Conservation (phyloP, 352 stramenopile species). For the Thalassiosira hispida region DNA sequence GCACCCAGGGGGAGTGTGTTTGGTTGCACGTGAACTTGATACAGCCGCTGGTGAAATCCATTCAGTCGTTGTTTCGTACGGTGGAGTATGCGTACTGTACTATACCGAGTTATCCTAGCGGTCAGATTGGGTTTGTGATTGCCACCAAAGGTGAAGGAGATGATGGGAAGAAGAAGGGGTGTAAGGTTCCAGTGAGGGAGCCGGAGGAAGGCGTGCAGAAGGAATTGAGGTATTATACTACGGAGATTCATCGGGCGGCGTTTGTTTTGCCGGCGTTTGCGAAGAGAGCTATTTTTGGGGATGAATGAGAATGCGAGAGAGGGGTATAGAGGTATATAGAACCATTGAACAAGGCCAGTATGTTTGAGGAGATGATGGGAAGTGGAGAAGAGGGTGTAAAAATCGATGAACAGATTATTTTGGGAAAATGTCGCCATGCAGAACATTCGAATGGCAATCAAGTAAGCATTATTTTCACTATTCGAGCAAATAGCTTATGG, state of each 20-base stretch:
- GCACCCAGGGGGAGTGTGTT: slow-evolving; percentile 95
- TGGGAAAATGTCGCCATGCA: too few species aligned
- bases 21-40: slow-evolving; percentile 99
- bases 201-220: slow-evolving; percentile 70
- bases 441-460: too few species aligned
- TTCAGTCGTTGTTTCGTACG: slow-evolving; percentile 90
- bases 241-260: slow-evolving; percentile 92
- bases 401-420: too few species aligned
- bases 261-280: slow-evolving; percentile 97
- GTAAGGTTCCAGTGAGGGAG: slow-evolving; percentile 59
- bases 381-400: too few species aligned
- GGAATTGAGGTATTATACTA: slow-evolving; percentile 93
- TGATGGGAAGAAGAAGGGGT: slow-evolving; percentile 17
- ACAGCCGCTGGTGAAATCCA: slow-evolving; percentile 91
- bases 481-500: too few species aligned
- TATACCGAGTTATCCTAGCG: slow-evolving; percentile 98
- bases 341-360: too few species aligned
- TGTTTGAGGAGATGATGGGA: too few species aligned
- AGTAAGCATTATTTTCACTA: too few species aligned
- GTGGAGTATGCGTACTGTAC: slow-evolving; percentile 99
- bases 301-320: slow-evolving; percentile 7
- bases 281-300: slow-evolving; percentile 61
- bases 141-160: slow-evolving; percentile 63
- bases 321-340: too few species aligned
- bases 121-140: slow-evolving; percentile 97